phyloP scores from a whole-genome alignment of 805 yeast genomes.

The Scheffersomyces stipitis region DNA sequence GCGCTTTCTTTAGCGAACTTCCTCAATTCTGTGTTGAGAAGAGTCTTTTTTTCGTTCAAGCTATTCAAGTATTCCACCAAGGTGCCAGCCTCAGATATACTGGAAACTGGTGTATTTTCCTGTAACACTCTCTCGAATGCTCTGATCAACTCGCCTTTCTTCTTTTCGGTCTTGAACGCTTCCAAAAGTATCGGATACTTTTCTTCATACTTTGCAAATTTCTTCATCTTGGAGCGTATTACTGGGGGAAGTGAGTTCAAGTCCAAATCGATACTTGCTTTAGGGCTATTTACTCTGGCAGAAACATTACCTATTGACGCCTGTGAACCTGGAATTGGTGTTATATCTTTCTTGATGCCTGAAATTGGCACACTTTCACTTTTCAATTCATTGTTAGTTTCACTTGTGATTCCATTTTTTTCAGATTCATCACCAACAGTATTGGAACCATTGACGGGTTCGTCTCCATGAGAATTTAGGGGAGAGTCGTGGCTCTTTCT shows the following conservation, averaged over 20 bases:
- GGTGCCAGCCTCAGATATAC: slow-evolving; percentile 69
- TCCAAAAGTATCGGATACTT: slow-evolving; percentile 83
- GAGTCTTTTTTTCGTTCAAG: slow-evolving; percentile 54
- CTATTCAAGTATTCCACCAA: slow-evolving; percentile 70
- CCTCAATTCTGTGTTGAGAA: slow-evolving; percentile 67
- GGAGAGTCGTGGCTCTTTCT: not conserved
- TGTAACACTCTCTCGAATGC: slow-evolving; percentile 67
- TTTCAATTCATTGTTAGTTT: not conserved
- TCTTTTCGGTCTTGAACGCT: slow-evolving; percentile 82
- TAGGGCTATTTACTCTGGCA: too few species aligned
- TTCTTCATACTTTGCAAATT: slow-evolving; percentile 83
- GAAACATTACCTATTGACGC: too few species aligned
- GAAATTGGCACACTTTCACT: not conserved
- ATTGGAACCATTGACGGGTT: not conserved
- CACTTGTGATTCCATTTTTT: not conserved
- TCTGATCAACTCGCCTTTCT: slow-evolving; percentile 56
- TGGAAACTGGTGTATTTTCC: slow-evolving; percentile 79
- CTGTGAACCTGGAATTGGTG: slow-evolving; percentile 3
- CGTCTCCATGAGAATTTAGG: too few species aligned
- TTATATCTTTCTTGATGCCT: not conserved
- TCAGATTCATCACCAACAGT: not conserved
- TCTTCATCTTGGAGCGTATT: slow-evolving; percentile 61
- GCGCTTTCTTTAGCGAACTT: slow-evolving; percentile 35
- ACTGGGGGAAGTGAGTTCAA: slow-evolving; percentile 54
- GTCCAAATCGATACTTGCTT: too few species aligned